phyloP scores from a whole-genome alignment of 148 eudicot genomes.

The Cornus florida region DNA sequence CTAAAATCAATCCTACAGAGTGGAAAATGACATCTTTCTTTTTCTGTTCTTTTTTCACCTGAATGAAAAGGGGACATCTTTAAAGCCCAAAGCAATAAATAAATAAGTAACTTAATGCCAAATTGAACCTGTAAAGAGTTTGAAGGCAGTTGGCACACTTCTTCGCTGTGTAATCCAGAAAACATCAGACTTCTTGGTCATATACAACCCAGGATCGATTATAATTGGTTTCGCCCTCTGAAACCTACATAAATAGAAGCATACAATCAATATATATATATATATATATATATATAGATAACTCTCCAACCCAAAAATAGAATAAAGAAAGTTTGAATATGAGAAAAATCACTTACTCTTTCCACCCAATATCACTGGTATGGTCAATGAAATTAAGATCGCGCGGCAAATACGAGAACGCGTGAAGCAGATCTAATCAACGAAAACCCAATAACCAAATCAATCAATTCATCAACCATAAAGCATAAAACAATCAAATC shows the following conservation, averaged over 20 bases:
- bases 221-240: conserved; percentile 88
- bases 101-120: conserved; percentile 3
- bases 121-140: conserved; percentile 81
- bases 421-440: conserved; percentile 78
- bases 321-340: background rate
- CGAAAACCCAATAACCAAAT: conserved; percentile 7
- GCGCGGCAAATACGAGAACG: conserved; percentile 78
- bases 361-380: conserved; percentile 93
- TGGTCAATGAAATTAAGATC: conserved; percentile 93
- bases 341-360: conserved; percentile 59
- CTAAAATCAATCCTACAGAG: too few species aligned
- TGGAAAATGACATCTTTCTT: too few species aligned
- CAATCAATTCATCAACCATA: conserved; percentile 9
- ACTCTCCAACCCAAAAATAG: background rate
- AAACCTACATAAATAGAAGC: conserved; percentile 41
- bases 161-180: conserved; percentile 85
- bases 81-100: background rate
- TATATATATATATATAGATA: background rate
- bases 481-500: conserved; percentile 1
- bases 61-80: background rate
- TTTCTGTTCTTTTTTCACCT: too few species aligned
- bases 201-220: conserved; percentile 88
- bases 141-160: conserved; percentile 91
- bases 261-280: background rate
- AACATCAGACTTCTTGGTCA: conserved; percentile 70